phyloP scores from a whole-genome alignment of 2,329 filamentous ascomycete species.

The Botryotinia calthae region DNA sequence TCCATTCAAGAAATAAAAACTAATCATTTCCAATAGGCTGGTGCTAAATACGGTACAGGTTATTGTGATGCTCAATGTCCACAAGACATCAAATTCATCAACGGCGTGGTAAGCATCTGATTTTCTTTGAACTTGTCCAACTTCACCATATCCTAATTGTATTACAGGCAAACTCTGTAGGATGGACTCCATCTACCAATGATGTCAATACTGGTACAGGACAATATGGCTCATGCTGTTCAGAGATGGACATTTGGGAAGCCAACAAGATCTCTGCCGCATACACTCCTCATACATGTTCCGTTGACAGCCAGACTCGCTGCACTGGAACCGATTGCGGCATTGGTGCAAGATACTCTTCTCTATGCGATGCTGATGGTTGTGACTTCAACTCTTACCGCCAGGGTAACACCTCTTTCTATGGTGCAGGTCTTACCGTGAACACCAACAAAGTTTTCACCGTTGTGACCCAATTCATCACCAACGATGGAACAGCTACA shows the following conservation, averaged over 20 bases:
- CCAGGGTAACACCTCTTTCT: constrained; percentile 56
- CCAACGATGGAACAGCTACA: constrained; percentile 46
- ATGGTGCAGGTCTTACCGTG: constrained; percentile 51
- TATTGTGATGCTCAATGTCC: constrained; percentile 29
- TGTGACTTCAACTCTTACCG: constrained; percentile 63
- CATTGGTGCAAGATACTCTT: constrained; percentile 49
- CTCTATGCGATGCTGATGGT: constrained; percentile 59
- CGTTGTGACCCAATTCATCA: constrained; percentile 60
- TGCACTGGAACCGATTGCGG: constrained; percentile 47
- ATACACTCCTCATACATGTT: constrained; percentile 59
- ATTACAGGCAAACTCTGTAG: constrained; percentile 52
- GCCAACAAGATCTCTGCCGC: constrained; percentile 58
- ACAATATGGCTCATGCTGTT: constrained; percentile 60
- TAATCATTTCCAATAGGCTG: constrained; percentile 41
- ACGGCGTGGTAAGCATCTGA: constrained; percentile 45
- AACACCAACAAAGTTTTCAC: constrained; percentile 53
- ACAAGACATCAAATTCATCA: constrained; percentile 48
- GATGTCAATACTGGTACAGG: constrained; percentile 54
- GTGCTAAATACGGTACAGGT: constrained; percentile 44
- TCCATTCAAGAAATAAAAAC: background rate
- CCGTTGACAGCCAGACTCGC: constrained; percentile 43
- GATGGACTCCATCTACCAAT: constrained; percentile 48
- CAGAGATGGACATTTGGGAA: constrained; percentile 69
- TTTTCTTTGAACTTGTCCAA: background rate
- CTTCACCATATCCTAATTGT: constrained; percentile 18